These are phyloP conservation scores for Talaromyces marneffei DNA, from an alignment of 2,329 filamentous ascomycete species.

Conservation along the genomic window DNA sequence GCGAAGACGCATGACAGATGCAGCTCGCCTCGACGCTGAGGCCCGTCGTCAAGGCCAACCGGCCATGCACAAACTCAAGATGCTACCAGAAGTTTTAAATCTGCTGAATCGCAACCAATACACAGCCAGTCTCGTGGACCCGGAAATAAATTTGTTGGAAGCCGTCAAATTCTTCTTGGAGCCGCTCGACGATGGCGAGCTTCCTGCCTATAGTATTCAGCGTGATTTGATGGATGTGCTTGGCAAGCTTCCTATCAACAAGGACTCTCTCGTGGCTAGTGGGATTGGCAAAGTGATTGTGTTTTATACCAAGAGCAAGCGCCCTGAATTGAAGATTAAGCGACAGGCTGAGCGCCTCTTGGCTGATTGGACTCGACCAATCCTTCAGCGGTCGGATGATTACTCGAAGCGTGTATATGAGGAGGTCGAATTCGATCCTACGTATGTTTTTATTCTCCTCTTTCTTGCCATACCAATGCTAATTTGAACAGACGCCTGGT, in stretches of 20 bases:
- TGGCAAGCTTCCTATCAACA: constrained; percentile 75
- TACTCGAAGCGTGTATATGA: constrained; percentile 74
- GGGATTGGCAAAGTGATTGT: constrained; percentile 94
- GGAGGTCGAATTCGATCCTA: constrained; percentile 56
- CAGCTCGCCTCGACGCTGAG: constrained; percentile 78
- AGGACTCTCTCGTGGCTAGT: constrained; percentile 81
- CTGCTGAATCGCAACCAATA: constrained; percentile 81
- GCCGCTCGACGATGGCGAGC: constrained; percentile 83
- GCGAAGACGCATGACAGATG: constrained; percentile 82
- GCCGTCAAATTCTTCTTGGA: constrained; percentile 97
- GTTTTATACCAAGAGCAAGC: constrained; percentile 95
- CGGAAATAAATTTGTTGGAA: constrained; percentile 90
- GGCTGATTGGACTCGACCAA: constrained; percentile 91
- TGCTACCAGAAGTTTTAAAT: constrained; percentile 82
- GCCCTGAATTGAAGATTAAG: constrained; percentile 82
- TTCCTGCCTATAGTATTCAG: constrained; percentile 96
- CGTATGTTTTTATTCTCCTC: constrained; percentile 26
- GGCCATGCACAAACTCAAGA: constrained; percentile 86
- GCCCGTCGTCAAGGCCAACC: constrained; percentile 74
- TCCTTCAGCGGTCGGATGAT: constrained; percentile 87
- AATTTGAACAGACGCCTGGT: constrained; percentile 30
- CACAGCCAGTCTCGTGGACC: constrained; percentile 79
- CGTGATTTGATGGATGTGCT: constrained; percentile 84
- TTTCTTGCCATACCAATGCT: not conserved
- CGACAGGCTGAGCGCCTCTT: constrained; percentile 87